These are phyloP conservation scores for Emmonsia crescens DNA, from an alignment of 2,329 filamentous ascomycete species.

Conservation along the genomic window DNA sequence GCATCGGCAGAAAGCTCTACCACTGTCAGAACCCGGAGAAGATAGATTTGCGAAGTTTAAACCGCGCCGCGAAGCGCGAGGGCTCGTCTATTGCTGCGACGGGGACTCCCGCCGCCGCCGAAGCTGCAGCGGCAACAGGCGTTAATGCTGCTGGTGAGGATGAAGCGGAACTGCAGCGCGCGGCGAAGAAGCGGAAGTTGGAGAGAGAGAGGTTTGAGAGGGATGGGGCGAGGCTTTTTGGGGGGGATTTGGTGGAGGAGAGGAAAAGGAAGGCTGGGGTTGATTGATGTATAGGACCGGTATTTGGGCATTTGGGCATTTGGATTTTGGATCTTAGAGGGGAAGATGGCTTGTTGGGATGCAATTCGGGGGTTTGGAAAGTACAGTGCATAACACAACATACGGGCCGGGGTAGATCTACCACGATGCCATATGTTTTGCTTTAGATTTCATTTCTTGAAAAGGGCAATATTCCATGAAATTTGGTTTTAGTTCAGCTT, in stretches of 20 bases:
- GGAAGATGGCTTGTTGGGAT: no score
- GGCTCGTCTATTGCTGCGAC: slow-evolving; percentile 17
- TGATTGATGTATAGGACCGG: no score
- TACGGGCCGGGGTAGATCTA: no score
- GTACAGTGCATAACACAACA: no score
- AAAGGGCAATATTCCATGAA: no score
- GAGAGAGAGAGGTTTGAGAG: slow-evolving; percentile 19
- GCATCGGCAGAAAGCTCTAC: slow-evolving; percentile 40
- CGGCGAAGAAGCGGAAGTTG: slow-evolving; percentile 32
- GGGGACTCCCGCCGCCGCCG: slow-evolving; percentile 15
- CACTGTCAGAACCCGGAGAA: slow-evolving; percentile 41
- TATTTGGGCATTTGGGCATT: no score
- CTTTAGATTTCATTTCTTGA: no score
- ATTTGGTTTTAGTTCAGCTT: no score
- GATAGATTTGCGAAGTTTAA: slow-evolving; percentile 28
- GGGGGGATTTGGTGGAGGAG: slow-evolving; percentile 22
- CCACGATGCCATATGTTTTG: no score
- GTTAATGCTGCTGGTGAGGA: not conserved
- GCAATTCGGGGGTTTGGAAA: no score
- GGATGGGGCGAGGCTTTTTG: slow-evolving; percentile 25
- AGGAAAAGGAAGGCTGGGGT: not conserved
- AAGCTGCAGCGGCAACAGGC: slow-evolving; percentile 14
- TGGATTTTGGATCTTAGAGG: no score
- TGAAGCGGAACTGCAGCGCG: slow-evolving; percentile 22
- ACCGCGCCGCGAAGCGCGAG: slow-evolving; percentile 17